A percentile compares a stretch with the other conserved stretches of the same genome.
Evolutionary conservation across 352 stramenopile genomes (phyloP).

Genomic region (Globisporangium paddicum): DNA sequence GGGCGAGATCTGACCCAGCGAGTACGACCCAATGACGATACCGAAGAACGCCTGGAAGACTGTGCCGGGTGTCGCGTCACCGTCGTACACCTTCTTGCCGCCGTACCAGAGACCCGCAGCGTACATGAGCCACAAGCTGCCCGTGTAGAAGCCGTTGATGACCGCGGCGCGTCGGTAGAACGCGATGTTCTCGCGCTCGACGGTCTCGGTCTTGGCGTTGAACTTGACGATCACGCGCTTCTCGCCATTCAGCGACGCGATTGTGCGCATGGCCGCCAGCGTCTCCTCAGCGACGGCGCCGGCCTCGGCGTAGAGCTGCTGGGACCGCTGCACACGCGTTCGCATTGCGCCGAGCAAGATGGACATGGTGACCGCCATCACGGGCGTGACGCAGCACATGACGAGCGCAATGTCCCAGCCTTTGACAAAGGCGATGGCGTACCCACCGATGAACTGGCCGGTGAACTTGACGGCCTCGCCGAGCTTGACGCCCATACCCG

Average conservation of each 20-base stretch:
- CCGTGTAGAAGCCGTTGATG: constrained; percentile 35
- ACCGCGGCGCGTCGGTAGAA: constrained; percentile 18
- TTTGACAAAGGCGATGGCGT: constrained; percentile 36
- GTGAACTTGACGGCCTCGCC: constrained; percentile 32
- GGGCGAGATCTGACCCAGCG: constrained; percentile 42
- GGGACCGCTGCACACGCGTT: constrained; percentile 15
- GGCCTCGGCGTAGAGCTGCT: constrained; percentile 45
- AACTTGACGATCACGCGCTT: constrained; percentile 37
- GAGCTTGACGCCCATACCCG: constrained; percentile 50
- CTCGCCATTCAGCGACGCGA: constrained; percentile 42
- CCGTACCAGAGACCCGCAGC: constrained; percentile 50
- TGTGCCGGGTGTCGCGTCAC: constrained; percentile 20
- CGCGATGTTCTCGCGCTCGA: constrained; percentile 27
- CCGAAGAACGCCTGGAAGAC: constrained; percentile 58
- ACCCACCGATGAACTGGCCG: constrained; percentile 33
- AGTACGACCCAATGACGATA: constrained; percentile 40
- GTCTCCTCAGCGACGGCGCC: constrained; percentile 55
- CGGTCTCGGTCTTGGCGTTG: constrained; percentile 17
- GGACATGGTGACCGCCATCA: constrained; percentile 25
- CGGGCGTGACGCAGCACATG: constrained; percentile 25
- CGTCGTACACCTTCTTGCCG: constrained; percentile 26
- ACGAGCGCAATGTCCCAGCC: constrained; percentile 44
- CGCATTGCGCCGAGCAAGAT: constrained; percentile 26
- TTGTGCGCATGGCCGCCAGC: constrained; percentile 49
- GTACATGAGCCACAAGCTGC: constrained; percentile 45